Evolutionary conservation across 768 basidiomycete genomes (phyloP), one percentile per base, ranked within the genome.

Genomic region (Gloeophyllum trabeum): DNA sequence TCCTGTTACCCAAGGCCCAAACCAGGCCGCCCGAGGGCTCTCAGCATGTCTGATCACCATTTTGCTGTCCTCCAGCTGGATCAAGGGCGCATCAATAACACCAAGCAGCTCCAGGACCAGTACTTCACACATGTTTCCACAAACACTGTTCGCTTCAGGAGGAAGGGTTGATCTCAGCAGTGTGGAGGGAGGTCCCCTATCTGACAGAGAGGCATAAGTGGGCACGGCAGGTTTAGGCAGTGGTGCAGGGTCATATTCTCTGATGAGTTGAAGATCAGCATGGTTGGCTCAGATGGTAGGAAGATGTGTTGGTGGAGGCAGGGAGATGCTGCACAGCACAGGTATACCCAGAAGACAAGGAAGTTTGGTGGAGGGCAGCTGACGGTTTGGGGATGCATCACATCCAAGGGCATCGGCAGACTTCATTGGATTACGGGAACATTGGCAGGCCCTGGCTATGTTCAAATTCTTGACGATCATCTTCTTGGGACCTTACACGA

Each of bases 381-480:
- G 2, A 61, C 53, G 58, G 28, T 66, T 2, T 66, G 63, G 65
- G 63, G 59, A 5, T 55, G 57, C 40, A 51, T 67, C 37, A 61
- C 48, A 0, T 24, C 53, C 4, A 2, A 49, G 1, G 59, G 62
- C 12, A 40, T 54, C 3, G 61, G 62, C 1, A 35, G 45, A 2
- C 49, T 64, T 42, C 44, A 49, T 13, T 45, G 50, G 34, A 58
- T 67, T 42, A 50, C 58, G 16, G 63, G 63, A 12, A 59, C 46
- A 40, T 52, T 66, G 48, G 51, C 58, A 36, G 41, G 26, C 4
- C 26, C 21, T 10, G 40, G 51, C 28, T 65, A 61, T 43, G 5
- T 41, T 24, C 16, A 59, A 6, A 63, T 65, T n/a, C 44, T 64
- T 12, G 34, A 61, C 26, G 46, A 61, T 4, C 40, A 52, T 14